Percentiles rank a stretch among this genome's conserved stretches.
These are phyloP conservation scores for Sporothrix dimorphospora DNA, from an alignment of 2,329 filamentous ascomycete species.

Conservation along the genomic window DNA sequence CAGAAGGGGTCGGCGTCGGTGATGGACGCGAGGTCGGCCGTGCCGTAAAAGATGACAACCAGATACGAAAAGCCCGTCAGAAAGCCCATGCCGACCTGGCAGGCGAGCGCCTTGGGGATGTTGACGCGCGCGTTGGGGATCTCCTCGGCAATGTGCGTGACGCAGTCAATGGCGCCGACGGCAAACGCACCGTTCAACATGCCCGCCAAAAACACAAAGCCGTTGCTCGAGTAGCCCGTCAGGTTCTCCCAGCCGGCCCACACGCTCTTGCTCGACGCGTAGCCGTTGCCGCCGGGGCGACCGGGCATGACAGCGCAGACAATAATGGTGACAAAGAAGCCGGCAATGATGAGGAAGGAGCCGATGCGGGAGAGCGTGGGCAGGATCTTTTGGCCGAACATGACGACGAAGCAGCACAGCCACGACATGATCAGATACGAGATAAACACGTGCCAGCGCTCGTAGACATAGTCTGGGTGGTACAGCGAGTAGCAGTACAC, in stretches of 20 bases:
- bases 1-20: constrained; percentile 51
- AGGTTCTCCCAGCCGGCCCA: constrained; percentile 47
- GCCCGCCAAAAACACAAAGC: constrained; percentile 47
- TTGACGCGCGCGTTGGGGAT: constrained; percentile 57
- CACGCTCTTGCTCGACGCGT: constrained; percentile 44
- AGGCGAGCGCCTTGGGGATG: constrained; percentile 56
- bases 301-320: constrained; percentile 33
- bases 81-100: constrained; percentile 56
- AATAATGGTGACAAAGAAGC: constrained; percentile 47
- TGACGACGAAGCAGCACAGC: constrained; percentile 46
- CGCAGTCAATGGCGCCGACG: constrained; percentile 67
- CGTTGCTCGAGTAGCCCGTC: constrained; percentile 45
- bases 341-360: constrained; percentile 56
- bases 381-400: constrained; percentile 59
- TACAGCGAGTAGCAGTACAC: constrained; percentile 51
- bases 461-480: constrained; percentile 43
- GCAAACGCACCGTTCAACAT: constrained; percentile 69
- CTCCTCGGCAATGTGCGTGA: constrained; percentile 67
- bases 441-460: constrained; percentile 51
- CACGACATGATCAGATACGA: constrained; percentile 47
- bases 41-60: constrained; percentile 60
- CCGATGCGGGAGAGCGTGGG: constrained; percentile 59
- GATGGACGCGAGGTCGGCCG: constrained; percentile 57
- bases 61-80: constrained; percentile 57
- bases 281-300: constrained; percentile 51